Evolutionary conservation across 2,329 filamentous ascomycete genomes (phyloP).

Genomic region (Sphaerulina populicola): DNA sequence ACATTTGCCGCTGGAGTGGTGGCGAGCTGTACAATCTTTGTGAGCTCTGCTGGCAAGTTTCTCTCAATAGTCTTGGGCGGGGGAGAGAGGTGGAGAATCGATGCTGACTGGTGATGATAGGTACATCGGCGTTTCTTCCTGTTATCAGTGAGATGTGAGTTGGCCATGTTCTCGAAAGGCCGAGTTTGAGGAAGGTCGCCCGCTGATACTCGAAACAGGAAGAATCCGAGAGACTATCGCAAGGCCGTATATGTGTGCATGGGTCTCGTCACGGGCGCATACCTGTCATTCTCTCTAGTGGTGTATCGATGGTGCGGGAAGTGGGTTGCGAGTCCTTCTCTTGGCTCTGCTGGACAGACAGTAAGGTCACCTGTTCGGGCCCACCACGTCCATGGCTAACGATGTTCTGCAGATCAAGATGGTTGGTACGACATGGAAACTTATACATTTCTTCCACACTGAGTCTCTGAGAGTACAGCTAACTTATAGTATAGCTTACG

Average conservation of each 20-base stretch:
- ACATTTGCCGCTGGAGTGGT: constrained; percentile 53
- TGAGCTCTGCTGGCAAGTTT: constrained; percentile 41
- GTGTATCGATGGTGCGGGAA: constrained; percentile 55
- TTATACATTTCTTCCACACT: background rate
- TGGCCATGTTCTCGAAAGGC: no score
- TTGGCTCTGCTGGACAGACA: constrained; percentile 51
- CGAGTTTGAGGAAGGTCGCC: constrained; percentile 21
- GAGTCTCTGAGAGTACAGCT: no score
- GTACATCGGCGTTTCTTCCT: constrained; percentile 54
- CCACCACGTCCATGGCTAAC: no score
- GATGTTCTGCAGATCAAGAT: constrained; percentile 43
- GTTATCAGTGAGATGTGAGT: constrained; percentile 54
- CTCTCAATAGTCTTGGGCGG: background rate
- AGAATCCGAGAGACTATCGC: constrained; percentile 49
- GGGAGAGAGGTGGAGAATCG: no score
- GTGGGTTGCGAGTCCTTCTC: constrained; percentile 54
- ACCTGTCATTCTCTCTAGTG: constrained; percentile 52
- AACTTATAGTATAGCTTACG: constrained; percentile 39
- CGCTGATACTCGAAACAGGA: constrained; percentile 14
- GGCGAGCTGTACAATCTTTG: constrained; percentile 52
- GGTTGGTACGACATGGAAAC: constrained; percentile 30
- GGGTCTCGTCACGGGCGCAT: constrained; percentile 49
- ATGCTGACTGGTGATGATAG: constrained; percentile 22
- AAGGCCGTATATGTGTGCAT: constrained; percentile 55
- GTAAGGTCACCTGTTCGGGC: constrained; percentile 9